Evolutionary conservation across 495 filamentous ascomycete genomes (phyloP), one percentile per base, ranked within the genome.

Genomic region (Aspergillus cavernicola): DNA sequence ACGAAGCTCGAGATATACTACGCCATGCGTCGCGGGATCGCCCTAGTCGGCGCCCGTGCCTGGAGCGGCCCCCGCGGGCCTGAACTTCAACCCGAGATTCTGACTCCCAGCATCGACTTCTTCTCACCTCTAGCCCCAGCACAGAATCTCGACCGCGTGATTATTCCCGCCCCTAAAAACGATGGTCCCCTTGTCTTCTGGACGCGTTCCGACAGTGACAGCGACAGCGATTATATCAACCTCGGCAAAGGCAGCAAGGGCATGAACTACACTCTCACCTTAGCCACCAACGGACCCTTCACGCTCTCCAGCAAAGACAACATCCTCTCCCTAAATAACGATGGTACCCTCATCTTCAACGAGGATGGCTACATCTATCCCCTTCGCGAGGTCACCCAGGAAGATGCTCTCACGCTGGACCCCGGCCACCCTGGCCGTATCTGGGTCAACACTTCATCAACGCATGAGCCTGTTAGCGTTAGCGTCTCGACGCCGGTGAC

Each of bases 1-100:
- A 82, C 79, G 0, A 78, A 82, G 44, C 58, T 81, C 0, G 79
- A 82, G 33, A 65, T 72, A 0, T 82, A 73, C 56, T 82, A 82
- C 53, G 71, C 76, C 2, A 71, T 80, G 48, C 70, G 77, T 5
- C 65, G 74, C 20, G 79, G 79, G 0, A 74, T 82, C 23, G 78
- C 79, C 0, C 66, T 72, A 0, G 75, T 76, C 24, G 76, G 61
- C 1, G 68, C 76, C 19, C 60, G 74, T n/a, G 58, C 69, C 3
- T 75, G 78, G 78, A 59, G 67, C 16, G 77, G 76, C 2, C 47
- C 28, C 3, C 65, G 70, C 1, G 76, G 79, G 0, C 63, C 64
- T 1, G 50, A 36, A 5, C 41, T 82, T 0, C 47, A 65, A 2
- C 37, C 57, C 11, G 44, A 50, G 3, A 65, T 33, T 4, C 50